phyloP scores from a whole-genome alignment of 2,329 filamentous ascomycete species.

The Blumeria hordei region DNA sequence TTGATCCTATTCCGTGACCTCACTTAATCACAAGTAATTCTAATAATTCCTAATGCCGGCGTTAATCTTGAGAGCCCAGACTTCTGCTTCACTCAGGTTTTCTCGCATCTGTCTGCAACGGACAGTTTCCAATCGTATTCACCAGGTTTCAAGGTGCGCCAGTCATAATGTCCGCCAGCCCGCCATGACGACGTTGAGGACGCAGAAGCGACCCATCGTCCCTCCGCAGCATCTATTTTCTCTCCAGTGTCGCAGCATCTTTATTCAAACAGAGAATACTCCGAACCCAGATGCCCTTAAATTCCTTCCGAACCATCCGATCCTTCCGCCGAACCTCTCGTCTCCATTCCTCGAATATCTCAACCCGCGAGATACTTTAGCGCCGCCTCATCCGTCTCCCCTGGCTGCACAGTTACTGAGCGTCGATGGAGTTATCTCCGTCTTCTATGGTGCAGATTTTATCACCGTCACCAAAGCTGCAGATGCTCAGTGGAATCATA shows the following conservation, averaged over 20 bases:
- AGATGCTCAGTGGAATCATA: constrained; percentile 77
- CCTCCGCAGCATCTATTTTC: constrained; percentile 19
- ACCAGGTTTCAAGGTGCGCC: constrained; percentile 8
- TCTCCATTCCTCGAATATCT: constrained; percentile 81
- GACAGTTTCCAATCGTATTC: too few relatives aligned
- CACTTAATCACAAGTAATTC: too few relatives aligned
- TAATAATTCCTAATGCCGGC: too few relatives aligned
- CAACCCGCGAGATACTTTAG: constrained; percentile 64
- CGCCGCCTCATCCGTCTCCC: constrained; percentile 73
- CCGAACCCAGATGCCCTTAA: constrained; percentile 93
- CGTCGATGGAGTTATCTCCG: constrained; percentile 78
- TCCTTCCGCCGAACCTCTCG: constrained; percentile 50
- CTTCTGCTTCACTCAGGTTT: too few relatives aligned
- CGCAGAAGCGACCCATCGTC: constrained; percentile 21
- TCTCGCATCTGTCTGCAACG: too few relatives aligned
- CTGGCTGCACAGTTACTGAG: constrained; percentile 78
- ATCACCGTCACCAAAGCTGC: constrained; percentile 87
- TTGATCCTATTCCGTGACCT: too few relatives aligned
- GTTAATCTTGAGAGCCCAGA: too few relatives aligned
- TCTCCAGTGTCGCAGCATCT: constrained; percentile 44
- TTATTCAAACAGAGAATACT: constrained; percentile 90
- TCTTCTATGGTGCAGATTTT: constrained; percentile 88
- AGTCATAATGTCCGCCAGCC: constrained; percentile 21
- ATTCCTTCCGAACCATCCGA: constrained; percentile 73
- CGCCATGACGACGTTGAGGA: constrained; percentile 22